phyloP scores from a whole-genome alignment of 1,284 basidiomycete species.

The Moesziomyces sp. region DNA sequence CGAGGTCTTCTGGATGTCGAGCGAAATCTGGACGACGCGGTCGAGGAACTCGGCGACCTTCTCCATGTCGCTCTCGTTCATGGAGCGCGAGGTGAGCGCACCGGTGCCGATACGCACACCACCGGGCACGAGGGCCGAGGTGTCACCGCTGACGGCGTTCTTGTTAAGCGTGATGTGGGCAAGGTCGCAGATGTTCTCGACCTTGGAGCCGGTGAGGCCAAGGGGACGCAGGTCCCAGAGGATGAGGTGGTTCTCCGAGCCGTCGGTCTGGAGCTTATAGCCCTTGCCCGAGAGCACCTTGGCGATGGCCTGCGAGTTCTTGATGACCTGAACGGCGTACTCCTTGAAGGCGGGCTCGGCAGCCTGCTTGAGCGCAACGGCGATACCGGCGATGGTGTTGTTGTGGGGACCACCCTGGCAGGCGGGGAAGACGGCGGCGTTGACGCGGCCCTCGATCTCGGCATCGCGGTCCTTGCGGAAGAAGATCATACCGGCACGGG shows the following conservation, averaged over 20 bases:
- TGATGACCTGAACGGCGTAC: conserved; percentile 94
- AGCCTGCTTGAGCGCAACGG: conserved; percentile 93
- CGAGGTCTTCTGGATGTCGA: conserved; percentile 82
- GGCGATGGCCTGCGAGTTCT: conserved; percentile 68
- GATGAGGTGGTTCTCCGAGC: conserved; percentile 97
- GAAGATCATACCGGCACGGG: conserved; percentile 98
- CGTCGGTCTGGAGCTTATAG: conserved; percentile 93
- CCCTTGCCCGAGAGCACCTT: conserved; percentile 62
- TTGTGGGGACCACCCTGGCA: conserved; percentile 99
- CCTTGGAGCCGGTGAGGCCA: conserved; percentile 94
- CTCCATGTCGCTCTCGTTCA: conserved; percentile 85
- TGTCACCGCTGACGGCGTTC: conserved; percentile 95
- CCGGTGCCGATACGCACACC: conserved; percentile 96
- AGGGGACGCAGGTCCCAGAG: conserved; percentile 97
- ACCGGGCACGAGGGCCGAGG: conserved; percentile 92
- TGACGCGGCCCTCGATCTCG: conserved; percentile 93
- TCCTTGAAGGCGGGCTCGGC: conserved; percentile 88
- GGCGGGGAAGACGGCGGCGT: conserved; percentile 98
- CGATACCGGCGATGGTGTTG: conserved; percentile 96
- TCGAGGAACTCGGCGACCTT: conserved; percentile 82
- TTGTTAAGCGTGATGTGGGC: conserved; percentile 83
- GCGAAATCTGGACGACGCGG: conserved; percentile 64
- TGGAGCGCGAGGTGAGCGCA: conserved; percentile 92
- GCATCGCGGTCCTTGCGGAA: conserved; percentile 91
- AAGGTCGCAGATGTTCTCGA: conserved; percentile 97